A percentile compares a stretch with the other conserved stretches of the same genome.
Conservation (phyloP, 805 yeast species). For the Dipodascopsis uninucleata region DNA sequence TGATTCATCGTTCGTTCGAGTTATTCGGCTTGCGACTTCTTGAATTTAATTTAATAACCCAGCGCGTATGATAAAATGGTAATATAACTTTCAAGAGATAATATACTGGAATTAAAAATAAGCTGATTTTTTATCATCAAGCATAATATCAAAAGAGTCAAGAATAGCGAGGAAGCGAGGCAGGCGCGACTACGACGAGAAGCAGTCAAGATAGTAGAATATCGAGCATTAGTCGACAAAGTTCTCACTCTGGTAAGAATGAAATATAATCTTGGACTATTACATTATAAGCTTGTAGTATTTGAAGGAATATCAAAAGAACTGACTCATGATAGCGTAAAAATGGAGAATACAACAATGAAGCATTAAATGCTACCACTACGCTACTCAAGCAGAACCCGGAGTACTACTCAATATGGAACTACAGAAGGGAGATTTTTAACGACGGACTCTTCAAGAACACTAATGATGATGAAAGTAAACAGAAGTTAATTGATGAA, state of each 20-base stretch:
- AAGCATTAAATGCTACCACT: slow-evolving; percentile 53
- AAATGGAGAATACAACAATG: slow-evolving; percentile 35
- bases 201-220: slow-evolving; percentile 54
- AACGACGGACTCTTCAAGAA: slow-evolving; percentile 18
- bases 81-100: no score
- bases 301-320: slow-evolving; percentile 12
- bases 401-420: slow-evolving; percentile 88
- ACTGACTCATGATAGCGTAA: slow-evolving; percentile 33
- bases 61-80: no score
- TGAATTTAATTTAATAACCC: no score
- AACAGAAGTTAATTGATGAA: slow-evolving; percentile 40
- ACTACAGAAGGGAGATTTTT: slow-evolving; percentile 74
- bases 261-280: not conserved
- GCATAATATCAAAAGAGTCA: slow-evolving; percentile 72
- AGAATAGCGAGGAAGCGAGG: slow-evolving; percentile 52
- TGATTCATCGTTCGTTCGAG: no score
- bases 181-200: slow-evolving; percentile 54
- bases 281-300: slow-evolving; percentile 3
- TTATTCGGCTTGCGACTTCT: no score
- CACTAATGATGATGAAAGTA: slow-evolving; percentile 28
- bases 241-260: slow-evolving; percentile 40
- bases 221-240: slow-evolving; percentile 45
- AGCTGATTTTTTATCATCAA: slow-evolving; percentile 29
- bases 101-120: no score
- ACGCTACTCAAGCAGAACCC: slow-evolving; percentile 65